phyloP scores from a whole-genome alignment of 140 eudicot genomes.

The Anethum foeniculum region DNA sequence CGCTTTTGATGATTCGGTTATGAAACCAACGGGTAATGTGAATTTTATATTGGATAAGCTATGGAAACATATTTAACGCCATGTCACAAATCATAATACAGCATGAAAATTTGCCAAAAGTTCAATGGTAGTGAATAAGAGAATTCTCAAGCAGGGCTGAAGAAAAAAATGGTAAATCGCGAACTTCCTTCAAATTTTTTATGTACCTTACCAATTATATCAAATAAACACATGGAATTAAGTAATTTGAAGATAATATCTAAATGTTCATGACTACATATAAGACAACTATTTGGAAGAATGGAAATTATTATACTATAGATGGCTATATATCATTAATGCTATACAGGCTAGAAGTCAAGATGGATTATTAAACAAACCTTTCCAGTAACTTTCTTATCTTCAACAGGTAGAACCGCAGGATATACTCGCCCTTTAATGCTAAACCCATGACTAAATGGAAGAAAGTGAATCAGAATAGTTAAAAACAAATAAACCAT shows the following conservation, averaged over 20 bases:
- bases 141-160: not conserved
- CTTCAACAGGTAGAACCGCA: conserved; percentile 70
- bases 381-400: conserved; percentile 66
- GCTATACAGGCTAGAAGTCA: not conserved
- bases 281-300: not conserved
- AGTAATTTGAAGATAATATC: no score
- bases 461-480: conserved; percentile 6
- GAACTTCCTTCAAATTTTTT: not conserved
- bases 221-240: not conserved
- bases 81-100: no score
- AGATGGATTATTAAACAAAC: conserved; percentile 31
- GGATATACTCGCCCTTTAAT: conserved; percentile 85
- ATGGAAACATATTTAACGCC: not conserved
- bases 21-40: not conserved
- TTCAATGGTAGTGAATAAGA: not conserved
- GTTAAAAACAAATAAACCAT: not conserved
- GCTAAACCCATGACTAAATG: conserved; percentile 65
- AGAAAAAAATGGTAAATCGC: not conserved
- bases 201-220: not conserved
- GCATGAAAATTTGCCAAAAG: not conserved
- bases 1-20: not conserved
- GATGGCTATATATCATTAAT: not conserved
- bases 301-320: not conserved
- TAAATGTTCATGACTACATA: not conserved
- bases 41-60: not conserved